Evolutionary conservation across 202 grass and related monocot genomes (phyloP).

Genomic region (Schoenoplectus tabernaemontani): DNA sequence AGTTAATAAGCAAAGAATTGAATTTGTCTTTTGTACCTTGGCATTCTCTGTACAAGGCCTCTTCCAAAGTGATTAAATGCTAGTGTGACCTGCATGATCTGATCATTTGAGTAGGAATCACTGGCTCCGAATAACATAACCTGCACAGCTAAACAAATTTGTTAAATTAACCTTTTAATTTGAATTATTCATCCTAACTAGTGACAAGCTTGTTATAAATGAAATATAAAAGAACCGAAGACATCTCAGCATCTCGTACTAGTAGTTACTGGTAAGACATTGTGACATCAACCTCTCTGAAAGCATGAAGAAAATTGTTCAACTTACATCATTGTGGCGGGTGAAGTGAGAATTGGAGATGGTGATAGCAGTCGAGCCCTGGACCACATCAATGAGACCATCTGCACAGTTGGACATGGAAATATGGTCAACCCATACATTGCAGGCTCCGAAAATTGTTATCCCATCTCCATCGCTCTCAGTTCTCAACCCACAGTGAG

Average conservation of each 20-base stretch:
- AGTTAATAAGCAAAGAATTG: not conserved
- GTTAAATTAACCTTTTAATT: conserved; percentile 1
- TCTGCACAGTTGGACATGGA: conserved; percentile 70
- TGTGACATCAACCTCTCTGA: not conserved
- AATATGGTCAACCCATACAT: conserved; percentile 71
- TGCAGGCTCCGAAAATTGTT: conserved; percentile 51
- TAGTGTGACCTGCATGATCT: conserved; percentile 74
- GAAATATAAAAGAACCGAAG: no score
- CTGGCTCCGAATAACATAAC: conserved; percentile 66
- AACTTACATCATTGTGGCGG: conserved; percentile 61
- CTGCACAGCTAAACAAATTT: not conserved
- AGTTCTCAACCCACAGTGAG: conserved; percentile 47
- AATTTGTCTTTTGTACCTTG: conserved; percentile 25
- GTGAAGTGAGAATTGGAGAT: conserved; percentile 79
- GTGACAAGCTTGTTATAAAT: not conserved
- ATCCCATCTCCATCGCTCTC: conserved; percentile 66
- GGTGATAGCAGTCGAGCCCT: conserved; percentile 55
- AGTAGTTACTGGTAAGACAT: no score
- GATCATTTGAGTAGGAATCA: conserved; percentile 34
- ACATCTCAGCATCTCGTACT: no score
- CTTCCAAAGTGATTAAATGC: conserved; percentile 79
- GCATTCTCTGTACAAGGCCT: conserved; percentile 85
- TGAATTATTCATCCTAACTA: not conserved
- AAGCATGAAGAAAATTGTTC: not conserved
- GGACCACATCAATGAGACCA: conserved; percentile 67